Evolutionary conservation across 768 basidiomycete genomes (phyloP), one percentile per base, ranked within the genome.

Genomic region (Mycena amicta): DNA sequence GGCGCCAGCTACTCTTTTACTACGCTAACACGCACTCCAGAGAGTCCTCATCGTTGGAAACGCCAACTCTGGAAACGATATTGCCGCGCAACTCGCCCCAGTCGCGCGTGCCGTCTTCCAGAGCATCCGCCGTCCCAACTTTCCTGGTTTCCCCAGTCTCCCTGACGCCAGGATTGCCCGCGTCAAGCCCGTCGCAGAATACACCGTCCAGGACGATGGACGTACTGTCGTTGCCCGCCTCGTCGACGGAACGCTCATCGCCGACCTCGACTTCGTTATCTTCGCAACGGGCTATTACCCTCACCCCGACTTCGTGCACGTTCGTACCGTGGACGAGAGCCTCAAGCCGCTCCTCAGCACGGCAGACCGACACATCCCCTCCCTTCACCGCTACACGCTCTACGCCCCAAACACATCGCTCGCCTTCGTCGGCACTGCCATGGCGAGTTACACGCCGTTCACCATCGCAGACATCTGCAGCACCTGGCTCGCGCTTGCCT

Each of bases 21-120:
- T 4, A n/a, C 25, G 5, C 8, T 13, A 20, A 37, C 4, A 18
- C 16, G 30, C 23, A 20, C 0, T 26, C 15, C 49, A 62, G 61
- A 52, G 56, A 11, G 62, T 73, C 43, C 61, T 73, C 2, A 62
- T 74, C 29, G 52, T 74, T 23, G 74, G 72, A 22, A 74, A 71
- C 13, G 74, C 71, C n/a, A 72, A 75, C 39, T 74, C 74, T 6
- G 68, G 67, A 30, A 74, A 74, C 41, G 73, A 74, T 12, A 68
- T 75, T 41, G 68, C 74, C 1, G 69, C 70, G 5, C 72, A 75
- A 27, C 66, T 74, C 16, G 66, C 58, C 0, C 52, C 68, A 1
- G 60, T 74, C 28, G 69, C 62, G 5, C 3, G 43, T 18, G 28
- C 50, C 8, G 65, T 73, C 0, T 71, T 64, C 23, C 68, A 71